Conservation (phyloP, 495 filamentous ascomycete genomes). For the Trichoderma gamsii region DNA sequence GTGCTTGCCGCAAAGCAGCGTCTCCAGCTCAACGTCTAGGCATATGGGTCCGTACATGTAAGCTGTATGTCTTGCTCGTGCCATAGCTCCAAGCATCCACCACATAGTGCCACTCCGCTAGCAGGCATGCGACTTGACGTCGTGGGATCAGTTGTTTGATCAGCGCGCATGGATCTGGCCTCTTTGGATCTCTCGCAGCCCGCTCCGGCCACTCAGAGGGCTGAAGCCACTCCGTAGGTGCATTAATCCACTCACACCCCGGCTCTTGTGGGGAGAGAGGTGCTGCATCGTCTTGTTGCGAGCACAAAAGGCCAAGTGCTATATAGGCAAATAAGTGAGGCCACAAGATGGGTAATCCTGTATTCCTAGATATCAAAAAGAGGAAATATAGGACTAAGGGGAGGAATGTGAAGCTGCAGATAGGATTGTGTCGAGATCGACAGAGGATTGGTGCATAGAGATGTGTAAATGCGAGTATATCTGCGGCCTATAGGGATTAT, state of each 20-base stretch:
- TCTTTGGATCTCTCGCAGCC: constrained; percentile 1
- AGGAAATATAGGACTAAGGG: too few species aligned
- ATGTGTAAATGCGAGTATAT: too few species aligned
- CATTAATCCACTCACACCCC: constrained; percentile 8
- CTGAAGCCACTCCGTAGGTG: neutral
- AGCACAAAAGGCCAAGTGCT: neutral
- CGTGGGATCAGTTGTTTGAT: constrained; percentile 7
- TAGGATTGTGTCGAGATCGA: too few species aligned
- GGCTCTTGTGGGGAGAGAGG: constrained; percentile 7
- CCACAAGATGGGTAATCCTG: neutral
- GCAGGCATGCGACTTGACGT: neutral
- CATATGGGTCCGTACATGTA: neutral
- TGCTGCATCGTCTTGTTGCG: neutral
- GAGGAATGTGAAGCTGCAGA: too few species aligned
- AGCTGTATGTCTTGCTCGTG: neutral
- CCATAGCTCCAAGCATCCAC: neutral
- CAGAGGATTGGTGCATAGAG: too few species aligned
- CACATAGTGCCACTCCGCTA: neutral
- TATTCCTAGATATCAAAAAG: too few species aligned
- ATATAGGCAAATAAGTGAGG: neutral
- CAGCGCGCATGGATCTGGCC: constrained; percentile 11
- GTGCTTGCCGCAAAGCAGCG: neutral
- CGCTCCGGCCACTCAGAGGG: neutral
- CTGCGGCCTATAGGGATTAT: too few species aligned
- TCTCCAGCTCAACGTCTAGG: neutral